Base-by-base conservation (phyloP, 768 basidiomycete genomes). In the Tubosaeta sp. region DNA sequence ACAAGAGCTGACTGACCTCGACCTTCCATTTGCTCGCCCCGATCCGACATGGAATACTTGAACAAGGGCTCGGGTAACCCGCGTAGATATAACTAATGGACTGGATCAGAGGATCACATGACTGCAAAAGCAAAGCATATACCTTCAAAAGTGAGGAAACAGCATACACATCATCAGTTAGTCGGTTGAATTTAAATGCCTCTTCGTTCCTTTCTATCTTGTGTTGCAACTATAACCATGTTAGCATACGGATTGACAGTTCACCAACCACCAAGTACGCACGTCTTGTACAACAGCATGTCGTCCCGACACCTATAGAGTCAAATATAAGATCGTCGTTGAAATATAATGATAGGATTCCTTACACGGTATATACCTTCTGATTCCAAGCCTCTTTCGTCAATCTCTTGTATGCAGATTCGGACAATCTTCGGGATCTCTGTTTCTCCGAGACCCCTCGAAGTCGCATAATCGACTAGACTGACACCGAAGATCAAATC, bases 51-150 rank as follows among this genome's bases (percentile, higher is more conserved):
- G 10, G 87, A 76, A 61, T 87, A 87, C 62, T 72, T 84, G 72
- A 96, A 95, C 18, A 96, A 75, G 4, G 94, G 90, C 61, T 96
- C 94, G 2, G 93, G 91, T 14, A 96, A 72, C 62, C 90, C 89
- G 47, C 94, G 83, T 21, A 95, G 73, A 71, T 95, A 89, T 31
- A 84, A 69, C 86, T 89, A 46, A 30, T 14, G 14, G 39, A 27
- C 14, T 2, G 6, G 8, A n/a, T 59, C 42, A 58, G 46, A 30
- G 30, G 11, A 29, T 36, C n/a, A 16, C 38, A 22, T 18, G 38
- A 39, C n/a, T 19, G 16, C 25, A 19, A 21, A 41, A 29, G 8
- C 24, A 48, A 46, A 11, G 22, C 49, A 49, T 49, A 89, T 49
- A 89, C 90, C 79, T 96, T 95, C 47, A 96, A 69, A 49, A 96